Evolutionary conservation across 2,329 filamentous ascomycete species (phyloP).

Genomic region (Colletotrichum spaethianum): DNA sequence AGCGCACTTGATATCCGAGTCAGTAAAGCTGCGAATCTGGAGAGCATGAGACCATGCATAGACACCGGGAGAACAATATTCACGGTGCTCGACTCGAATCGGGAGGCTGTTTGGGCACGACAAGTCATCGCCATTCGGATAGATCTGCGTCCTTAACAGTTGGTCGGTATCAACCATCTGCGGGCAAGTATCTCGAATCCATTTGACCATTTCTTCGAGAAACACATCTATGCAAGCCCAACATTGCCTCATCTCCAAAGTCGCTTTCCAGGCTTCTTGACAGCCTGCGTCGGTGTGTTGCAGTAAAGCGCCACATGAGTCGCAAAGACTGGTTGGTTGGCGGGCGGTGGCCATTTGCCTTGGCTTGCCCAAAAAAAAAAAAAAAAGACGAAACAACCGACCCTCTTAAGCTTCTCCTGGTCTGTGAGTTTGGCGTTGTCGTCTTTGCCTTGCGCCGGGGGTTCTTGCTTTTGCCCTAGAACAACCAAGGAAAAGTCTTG

Average conservation of each 20-base stretch:
- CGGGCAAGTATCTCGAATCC: neutral
- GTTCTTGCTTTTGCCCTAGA: neutral
- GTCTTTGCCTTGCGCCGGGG: neutral
- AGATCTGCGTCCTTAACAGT: neutral
- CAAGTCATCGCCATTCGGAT: neutral
- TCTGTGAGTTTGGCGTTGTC: neutral
- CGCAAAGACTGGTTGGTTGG: neutral
- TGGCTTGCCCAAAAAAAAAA: neutral
- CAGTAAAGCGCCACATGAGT: neutral
- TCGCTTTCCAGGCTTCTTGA: neutral
- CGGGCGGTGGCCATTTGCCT: neutral
- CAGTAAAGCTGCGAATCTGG: neutral
- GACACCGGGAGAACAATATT: neutral
- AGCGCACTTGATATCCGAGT: neutral
- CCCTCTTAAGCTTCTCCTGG: constrained; percentile 5
- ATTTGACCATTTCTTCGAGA: neutral
- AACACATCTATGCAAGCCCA: too few species aligned
- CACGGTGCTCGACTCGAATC: neutral
- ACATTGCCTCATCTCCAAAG: neutral
- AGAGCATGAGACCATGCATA: neutral
- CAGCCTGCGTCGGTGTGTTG: neutral
- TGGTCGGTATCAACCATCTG: neutral
- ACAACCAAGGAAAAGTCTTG: neutral
- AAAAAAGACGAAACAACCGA: constrained; percentile 24
- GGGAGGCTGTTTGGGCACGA: neutral